Conservation (phyloP, 1,139 yeast species). For the Zygosaccharomyces sapae region DNA sequence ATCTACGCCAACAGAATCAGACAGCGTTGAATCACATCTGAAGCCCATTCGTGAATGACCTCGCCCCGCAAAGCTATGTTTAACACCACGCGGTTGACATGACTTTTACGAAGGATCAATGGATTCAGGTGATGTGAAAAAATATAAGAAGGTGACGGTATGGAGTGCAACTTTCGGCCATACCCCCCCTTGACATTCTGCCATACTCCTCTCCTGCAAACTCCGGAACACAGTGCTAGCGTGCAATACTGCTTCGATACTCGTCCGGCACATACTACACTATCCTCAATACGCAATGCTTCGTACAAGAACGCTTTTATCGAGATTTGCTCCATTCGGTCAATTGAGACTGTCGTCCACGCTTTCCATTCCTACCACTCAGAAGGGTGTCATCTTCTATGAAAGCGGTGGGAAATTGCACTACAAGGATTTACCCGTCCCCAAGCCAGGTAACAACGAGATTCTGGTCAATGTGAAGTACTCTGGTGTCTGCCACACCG, state of each 20-base stretch:
- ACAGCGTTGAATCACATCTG: too few species aligned
- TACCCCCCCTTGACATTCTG: too few species aligned
- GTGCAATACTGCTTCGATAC: too few species aligned
- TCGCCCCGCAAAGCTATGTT: not conserved
- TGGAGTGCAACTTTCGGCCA: too few species aligned
- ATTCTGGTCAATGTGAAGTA: constrained; percentile 57
- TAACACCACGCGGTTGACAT: not conserved
- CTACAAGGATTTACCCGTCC: constrained; percentile 58
- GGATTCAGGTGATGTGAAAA: constrained; percentile 1
- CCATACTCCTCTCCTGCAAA: too few species aligned
- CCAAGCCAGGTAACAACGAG: constrained; percentile 58
- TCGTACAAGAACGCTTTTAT: constrained; percentile 72
- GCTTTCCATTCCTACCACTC: constrained; percentile 55
- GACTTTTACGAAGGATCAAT: not conserved
- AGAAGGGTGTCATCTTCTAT: constrained; percentile 51
- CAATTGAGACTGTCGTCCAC: constrained; percentile 38
- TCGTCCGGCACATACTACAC: too few species aligned
- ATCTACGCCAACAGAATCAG: too few species aligned
- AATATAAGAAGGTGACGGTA: not conserved
- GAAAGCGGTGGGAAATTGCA: constrained; percentile 47
- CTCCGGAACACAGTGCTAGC: too few species aligned
- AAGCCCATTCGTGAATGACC: not conserved
- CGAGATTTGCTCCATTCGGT: constrained; percentile 52
- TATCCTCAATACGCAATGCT: constrained; percentile 37
- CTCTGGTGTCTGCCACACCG: constrained; percentile 70